Base-by-base conservation (phyloP, 73 alveolate genomes). In the Symbiodinium natans region DNA sequence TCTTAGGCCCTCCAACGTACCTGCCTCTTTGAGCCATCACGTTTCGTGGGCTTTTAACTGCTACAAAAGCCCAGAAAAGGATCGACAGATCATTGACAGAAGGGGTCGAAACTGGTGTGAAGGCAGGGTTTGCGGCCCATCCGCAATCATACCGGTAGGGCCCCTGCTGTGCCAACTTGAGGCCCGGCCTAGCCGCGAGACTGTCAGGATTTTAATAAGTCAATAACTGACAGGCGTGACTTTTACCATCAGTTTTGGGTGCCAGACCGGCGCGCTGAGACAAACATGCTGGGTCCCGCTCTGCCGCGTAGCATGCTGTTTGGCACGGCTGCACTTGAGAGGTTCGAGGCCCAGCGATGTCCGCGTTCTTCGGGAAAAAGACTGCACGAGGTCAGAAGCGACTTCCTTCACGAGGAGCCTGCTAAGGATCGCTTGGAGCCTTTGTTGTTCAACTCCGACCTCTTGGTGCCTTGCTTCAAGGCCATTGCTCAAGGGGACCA, bases 401-500 rank as follows among this genome's bases (percentile, higher is more conserved):
- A 1, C n/a, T 8, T n/a, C 40, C 54, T 4, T 10, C 25, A 0
- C 10, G 31, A 0, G 38, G 41, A 19, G 41, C 83, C 3, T 0
- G 0, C 42, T 19, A 9, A 1, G 41, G 71, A 39, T 19, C 83
- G 5, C 15, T 86, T 17, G 93, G 93, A 10, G 46, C 93, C 7
- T 31, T 4, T 10, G 71, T 82, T 11, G 75, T 74, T 25, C 2
- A 3, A 3, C 15, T 3, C 27, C 2, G 25, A 86, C 82, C 23
- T 15, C 13, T 10, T 42, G 59, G 56, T 86, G 43, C 33, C 19
- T 25, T 43, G 52, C 56, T 36, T 86, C 29, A 15, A 29, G 39
- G 21, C 33, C 33, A 8, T 13, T 31, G 41, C 82, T 48, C 93
- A 86, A 15, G 93, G 93, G 0, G 93, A 86, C 54, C 93, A 86